Evolutionary conservation across 2,329 filamentous ascomycete genomes (phyloP).

Genomic region (Neobulgaria alba): DNA sequence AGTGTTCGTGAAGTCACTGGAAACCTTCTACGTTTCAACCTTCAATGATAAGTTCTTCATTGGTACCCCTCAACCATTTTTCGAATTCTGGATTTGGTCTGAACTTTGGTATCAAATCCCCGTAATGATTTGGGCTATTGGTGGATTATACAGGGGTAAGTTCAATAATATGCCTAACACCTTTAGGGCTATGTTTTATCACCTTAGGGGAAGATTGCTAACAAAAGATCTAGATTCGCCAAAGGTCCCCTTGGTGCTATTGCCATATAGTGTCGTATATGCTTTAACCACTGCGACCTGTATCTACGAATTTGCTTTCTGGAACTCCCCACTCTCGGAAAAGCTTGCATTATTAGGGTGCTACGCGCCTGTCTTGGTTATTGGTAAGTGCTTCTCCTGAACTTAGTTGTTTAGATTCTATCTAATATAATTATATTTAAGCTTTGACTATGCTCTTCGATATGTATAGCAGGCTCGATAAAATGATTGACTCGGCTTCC

Average conservation of each 20-base stretch:
- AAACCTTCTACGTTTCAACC: constrained; percentile 48
- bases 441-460: constrained; percentile 35
- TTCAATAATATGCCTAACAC: no score
- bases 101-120: constrained; percentile 55
- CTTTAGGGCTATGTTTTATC: no score
- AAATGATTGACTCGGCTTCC: constrained; percentile 10
- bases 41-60: constrained; percentile 59
- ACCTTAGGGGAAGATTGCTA: no score
- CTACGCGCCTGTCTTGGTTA: constrained; percentile 47
- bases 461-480: constrained; percentile 30
- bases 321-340: constrained; percentile 38
- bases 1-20: constrained; percentile 39
- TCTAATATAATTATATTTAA: constrained; percentile 9
- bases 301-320: constrained; percentile 50
- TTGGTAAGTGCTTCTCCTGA: constrained; percentile 37
- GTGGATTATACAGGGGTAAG: constrained; percentile 43
- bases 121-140: constrained; percentile 49
- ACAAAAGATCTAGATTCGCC: constrained; percentile 52
- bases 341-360: constrained; percentile 42
- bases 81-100: constrained; percentile 46
- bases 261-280: constrained; percentile 51
- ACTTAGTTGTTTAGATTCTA: background rate
- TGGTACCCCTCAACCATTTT: constrained; percentile 46
- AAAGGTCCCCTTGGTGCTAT: constrained; percentile 48
- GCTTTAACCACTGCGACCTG: constrained; percentile 55